Evolutionary conservation across 2,329 filamentous ascomycete species (phyloP), one percentile per base, ranked within the genome.

Genomic region (Arthrobotrys entomopaga): DNA sequence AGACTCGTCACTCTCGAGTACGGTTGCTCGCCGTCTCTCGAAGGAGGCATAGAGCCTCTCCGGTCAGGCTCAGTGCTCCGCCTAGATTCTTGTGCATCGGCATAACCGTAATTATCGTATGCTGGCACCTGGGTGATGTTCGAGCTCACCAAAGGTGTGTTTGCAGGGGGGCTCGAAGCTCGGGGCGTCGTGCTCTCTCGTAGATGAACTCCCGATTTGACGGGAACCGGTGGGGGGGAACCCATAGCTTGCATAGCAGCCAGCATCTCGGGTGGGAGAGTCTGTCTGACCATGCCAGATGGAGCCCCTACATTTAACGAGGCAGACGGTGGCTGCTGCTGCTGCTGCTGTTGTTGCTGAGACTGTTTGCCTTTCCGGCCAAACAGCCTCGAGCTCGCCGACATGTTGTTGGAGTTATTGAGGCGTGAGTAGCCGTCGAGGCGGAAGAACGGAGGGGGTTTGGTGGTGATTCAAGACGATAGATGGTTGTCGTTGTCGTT

Each of bases 371-470:
- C 49, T 38, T 73, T 73, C 38, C 69, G 61, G 60, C 69, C 69
- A 48, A 73, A 73, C 38, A 66, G 69, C 69, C 69, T 65, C 20
- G 69, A 73, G 57, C 69, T 66, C 48, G 69, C 53, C 67, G 67
- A 73, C 69, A 73, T 73, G 69, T 57, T 42, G 48, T 43, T 22
- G 53, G 54, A 13, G 10, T 22, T 8, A 19, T 40, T 20, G 60
- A 65, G 43, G 49, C 54, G 56, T 56, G 29, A 20, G 65, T 61
- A 56, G 49, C 57, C 54, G 49, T 52, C 56, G 20, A 34, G 40
- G 54, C 40, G 48, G n/a, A 61, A 48, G 48, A 53, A 24, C 38
- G 60, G 60, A 19, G 48, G 53, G 16, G 56, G 24, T n/a, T 42
- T 49, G 29, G 10, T 34, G 29, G 6, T 34, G 29, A 34, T 34